Percentiles rank a stretch among this genome's conserved stretches.
These are phyloP conservation scores for Silene latifolia DNA, from an alignment of 148 eudicot genomes.

Conservation along the genomic window DNA sequence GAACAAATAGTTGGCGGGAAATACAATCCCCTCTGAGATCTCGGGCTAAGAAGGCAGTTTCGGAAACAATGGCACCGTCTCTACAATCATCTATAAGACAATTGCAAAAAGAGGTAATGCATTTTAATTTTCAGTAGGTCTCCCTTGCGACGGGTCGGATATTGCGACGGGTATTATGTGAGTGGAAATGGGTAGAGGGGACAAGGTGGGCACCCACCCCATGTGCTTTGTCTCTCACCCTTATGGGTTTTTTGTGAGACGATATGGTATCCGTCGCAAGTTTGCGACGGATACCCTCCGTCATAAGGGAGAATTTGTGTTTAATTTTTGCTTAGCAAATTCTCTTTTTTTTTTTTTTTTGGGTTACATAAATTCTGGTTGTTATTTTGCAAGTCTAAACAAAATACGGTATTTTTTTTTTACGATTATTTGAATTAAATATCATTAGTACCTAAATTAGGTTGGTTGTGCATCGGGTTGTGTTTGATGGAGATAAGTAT, in stretches of 20 bases:
- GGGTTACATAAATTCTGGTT: neutral
- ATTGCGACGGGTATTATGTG: too few relatives aligned
- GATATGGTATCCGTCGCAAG: too few relatives aligned
- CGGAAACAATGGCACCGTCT: slow-evolving; percentile 18
- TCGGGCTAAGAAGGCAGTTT: slow-evolving; percentile 29
- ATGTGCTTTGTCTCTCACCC: too few relatives aligned
- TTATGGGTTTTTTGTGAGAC: too few relatives aligned
- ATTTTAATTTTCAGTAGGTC: neutral
- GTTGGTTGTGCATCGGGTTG: neutral
- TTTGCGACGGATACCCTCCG: too few relatives aligned
- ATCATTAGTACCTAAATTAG: neutral
- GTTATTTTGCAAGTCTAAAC: neutral
- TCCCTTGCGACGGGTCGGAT: too few relatives aligned
- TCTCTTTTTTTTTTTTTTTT: neutral
- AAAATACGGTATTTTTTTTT: neutral
- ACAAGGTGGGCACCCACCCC: too few relatives aligned
- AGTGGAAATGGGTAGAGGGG: too few relatives aligned
- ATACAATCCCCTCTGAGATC: slow-evolving; percentile 18
- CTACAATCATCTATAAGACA: slow-evolving; percentile 19
- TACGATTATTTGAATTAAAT: too few relatives aligned
- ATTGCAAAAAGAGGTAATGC: slow-evolving; percentile 38
- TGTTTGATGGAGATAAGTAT: neutral
- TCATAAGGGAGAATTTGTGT: too few relatives aligned
- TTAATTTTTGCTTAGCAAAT: neutral
- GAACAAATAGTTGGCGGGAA: slow-evolving; percentile 28